These are phyloP conservation scores for Bidens hawaiensis DNA, from an alignment of 140 eudicot genomes.

Conservation along the genomic window DNA sequence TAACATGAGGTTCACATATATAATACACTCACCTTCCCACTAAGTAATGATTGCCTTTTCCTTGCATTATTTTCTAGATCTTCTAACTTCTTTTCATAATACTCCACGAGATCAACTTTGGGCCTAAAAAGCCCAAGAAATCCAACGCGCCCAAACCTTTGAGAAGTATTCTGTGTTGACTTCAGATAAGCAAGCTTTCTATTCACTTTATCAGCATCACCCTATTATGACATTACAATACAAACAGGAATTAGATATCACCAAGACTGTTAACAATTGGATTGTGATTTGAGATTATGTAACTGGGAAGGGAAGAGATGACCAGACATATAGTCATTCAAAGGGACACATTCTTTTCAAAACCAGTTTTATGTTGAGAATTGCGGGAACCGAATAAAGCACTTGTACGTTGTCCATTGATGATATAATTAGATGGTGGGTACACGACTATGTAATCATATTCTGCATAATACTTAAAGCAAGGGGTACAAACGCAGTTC, in stretches of 20 bases:
- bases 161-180: constrained; percentile 34
- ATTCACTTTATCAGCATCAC: constrained; percentile 45
- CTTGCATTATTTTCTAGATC: constrained; percentile 52
- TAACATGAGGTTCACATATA: constrained; percentile 9
- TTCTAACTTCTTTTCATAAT: constrained; percentile 67
- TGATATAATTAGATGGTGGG: no score
- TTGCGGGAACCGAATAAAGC: no score
- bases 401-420: no score
- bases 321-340: not conserved
- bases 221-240: constrained; percentile 30
- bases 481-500: no score
- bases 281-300: constrained; percentile 2
- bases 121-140: constrained; percentile 54
- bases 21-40: constrained; percentile 46
- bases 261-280: not conserved
- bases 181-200: constrained; percentile 47
- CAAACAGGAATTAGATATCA: constrained; percentile 13
- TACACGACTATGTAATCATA: no score
- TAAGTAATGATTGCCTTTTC: constrained; percentile 46
- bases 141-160: constrained; percentile 53
- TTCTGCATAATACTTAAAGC: no score
- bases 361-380: no score
- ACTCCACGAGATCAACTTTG: constrained; percentile 56
- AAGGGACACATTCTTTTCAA: no score
- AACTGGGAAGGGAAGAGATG: constrained; percentile 17